Base-by-base conservation (phyloP, 73 alveolate species). In the Urostyla sp. region DNA sequence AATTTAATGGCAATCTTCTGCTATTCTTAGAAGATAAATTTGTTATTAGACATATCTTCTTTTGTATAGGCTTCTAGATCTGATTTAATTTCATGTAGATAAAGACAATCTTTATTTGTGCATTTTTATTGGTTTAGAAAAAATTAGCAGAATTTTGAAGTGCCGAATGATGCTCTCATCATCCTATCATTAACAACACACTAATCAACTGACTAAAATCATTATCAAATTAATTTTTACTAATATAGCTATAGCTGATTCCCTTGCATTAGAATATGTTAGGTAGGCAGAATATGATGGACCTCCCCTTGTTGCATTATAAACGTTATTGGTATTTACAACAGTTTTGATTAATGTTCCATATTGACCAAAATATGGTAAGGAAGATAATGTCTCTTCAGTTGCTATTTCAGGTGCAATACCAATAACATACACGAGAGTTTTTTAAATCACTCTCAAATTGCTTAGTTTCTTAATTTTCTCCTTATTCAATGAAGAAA, bases 211-310 rank as follows among this genome's bases (percentile, higher is more conserved):
- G 66, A 23, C 76, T 59, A 59, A 59, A 28, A 56, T 54, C 31
- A 40, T 18, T 82, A 38, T 28, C 23, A 36, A 23, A 58, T 20
- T 23, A 57, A 77, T 5, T 11, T 4, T 55, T 55, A 59, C 97
- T 32, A 92, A 72, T 24, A 92, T 92, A 18, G 98, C 98, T 43
- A 92, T 46, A 0, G 96, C 89, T 43, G 95, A 92, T 51, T 90
- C 96, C 36, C 85, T 34, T 16, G 94, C 90, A 31, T 81, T 59
- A 21, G 87, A 59, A 69, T 85, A 92, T 1, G 98, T 92, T 20
- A 92, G 73, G 54, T 90, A 92, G 24, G 98, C 98, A 38, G 94
- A 89, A 57, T 92, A 91, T 36, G 96, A 81, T 10, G 94, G 92
- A 31, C 90, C 90, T 10, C 74, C 72, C 30, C 76, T 81, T 10